Percentiles rank a stretch among this genome's conserved stretches.
phyloP scores from a whole-genome alignment of 176 grass and related monocot species.

The Hsuehochloa calcarea region DNA sequence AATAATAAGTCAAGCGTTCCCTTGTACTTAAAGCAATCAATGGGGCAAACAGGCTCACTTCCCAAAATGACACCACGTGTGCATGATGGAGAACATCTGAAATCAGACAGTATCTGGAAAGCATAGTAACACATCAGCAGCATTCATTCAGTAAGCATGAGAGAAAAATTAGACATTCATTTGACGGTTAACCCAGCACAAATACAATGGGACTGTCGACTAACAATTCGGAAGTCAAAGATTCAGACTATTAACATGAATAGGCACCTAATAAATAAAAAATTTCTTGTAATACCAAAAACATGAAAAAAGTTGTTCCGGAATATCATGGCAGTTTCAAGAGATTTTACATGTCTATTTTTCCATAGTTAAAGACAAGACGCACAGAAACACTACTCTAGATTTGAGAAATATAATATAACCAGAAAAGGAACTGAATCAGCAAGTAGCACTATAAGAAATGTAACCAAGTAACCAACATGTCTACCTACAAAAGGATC shows the following conservation, averaged over 20 bases:
- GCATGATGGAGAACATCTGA: conserved; percentile 85
- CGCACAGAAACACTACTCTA: not conserved
- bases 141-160: not conserved
- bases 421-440: not conserved
- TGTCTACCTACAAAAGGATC: not conserved
- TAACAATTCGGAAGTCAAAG: not conserved
- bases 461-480: not conserved
- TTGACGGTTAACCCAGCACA: not conserved
- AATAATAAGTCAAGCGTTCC: conserved; percentile 89
- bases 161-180: conserved; percentile 3
- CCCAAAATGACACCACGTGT: conserved; percentile 66
- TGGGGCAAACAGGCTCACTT: conserved; percentile 71
- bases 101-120: conserved; percentile 71
- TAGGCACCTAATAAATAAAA: not conserved
- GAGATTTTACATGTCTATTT: not conserved
- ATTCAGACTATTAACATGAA: not conserved
- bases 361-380: not conserved
- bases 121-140: conserved; percentile 24
- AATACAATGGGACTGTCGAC: not conserved
- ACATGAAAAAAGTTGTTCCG: not conserved
- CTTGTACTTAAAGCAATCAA: conserved; percentile 92
- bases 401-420: not conserved
- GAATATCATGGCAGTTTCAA: not conserved
- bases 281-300: not conserved
- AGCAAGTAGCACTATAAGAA: not conserved